Conservation (phyloP, 106 monocot species). For the Dactylorhiza incarnata region DNA sequence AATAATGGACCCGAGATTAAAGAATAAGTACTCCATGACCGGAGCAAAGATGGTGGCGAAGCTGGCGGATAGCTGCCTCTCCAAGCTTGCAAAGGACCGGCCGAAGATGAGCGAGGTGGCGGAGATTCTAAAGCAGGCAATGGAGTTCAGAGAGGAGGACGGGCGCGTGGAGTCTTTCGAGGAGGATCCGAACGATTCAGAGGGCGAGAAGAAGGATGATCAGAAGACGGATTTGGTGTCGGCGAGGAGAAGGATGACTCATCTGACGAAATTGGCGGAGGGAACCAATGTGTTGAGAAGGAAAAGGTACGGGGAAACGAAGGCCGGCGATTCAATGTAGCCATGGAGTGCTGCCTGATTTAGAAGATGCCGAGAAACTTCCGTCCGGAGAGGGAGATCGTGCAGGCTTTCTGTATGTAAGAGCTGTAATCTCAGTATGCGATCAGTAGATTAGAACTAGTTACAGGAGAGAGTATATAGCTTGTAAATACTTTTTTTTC, state of each 20-base stretch:
- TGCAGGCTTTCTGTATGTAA: background rate
- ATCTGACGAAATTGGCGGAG: conserved; percentile 38
- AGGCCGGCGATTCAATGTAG: conserved; percentile 2
- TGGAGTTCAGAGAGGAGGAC: conserved; percentile 18
- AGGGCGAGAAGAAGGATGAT: conserved; percentile 4
- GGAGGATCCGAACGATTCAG: conserved; percentile 11
- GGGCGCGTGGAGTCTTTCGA: background rate
- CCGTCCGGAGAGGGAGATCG: background rate
- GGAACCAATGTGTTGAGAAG: conserved; percentile 13
- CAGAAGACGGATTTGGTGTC: conserved; percentile 17
- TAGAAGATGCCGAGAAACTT: background rate
- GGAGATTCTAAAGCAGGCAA: conserved; percentile 32
- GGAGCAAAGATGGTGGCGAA: conserved; percentile 36
- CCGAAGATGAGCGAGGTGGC: conserved; percentile 58
- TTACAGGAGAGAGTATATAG: background rate
- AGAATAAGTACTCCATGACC: conserved; percentile 22
- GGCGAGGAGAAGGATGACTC: conserved; percentile 33
- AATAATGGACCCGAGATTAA: conserved; percentile 50
- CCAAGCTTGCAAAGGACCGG: conserved; percentile 37
- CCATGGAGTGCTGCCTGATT: background rate
- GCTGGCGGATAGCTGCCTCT: conserved; percentile 52
- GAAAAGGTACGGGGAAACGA: background rate
- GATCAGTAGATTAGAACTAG: conserved; percentile 1
- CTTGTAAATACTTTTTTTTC: background rate
- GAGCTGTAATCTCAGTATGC: background rate